Percentiles rank a stretch among this genome's conserved stretches.
Conservation (phyloP, 257 asterid species). For the Ligustrum vulgare region DNA sequence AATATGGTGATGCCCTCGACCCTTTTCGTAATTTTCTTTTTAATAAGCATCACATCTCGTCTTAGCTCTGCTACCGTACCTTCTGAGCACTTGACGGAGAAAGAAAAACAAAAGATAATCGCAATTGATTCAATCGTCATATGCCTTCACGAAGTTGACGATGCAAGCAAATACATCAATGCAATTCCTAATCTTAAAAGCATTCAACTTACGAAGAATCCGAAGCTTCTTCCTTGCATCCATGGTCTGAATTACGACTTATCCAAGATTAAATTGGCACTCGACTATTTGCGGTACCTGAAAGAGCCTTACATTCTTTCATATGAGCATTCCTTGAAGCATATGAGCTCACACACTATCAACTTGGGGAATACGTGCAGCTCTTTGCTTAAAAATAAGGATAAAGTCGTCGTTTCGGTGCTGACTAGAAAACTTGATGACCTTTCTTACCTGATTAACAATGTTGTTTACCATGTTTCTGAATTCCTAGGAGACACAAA, state of each 20-base stretch:
- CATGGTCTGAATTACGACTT: conserved; percentile 14
- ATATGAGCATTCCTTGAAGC: conserved; percentile 5
- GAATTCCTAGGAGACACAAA: background rate
- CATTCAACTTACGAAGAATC: background rate
- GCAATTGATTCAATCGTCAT: conserved; percentile 23
- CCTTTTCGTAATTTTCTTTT: conserved; percentile 12
- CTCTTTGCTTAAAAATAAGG: background rate
- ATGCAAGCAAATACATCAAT: background rate
- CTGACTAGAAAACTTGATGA: conserved; percentile 21
- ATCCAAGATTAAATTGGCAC: background rate
- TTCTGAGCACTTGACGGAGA: background rate
- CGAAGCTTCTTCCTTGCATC: conserved; percentile 7
- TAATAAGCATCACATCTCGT: conserved; percentile 13
- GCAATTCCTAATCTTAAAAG: conserved; percentile 3
- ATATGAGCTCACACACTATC: background rate
- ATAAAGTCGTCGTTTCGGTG: conserved; percentile 7
- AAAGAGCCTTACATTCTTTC: background rate
- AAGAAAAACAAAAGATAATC: background rate
- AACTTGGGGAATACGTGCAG: conserved; percentile 10
- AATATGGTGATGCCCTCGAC: conserved; percentile 10
- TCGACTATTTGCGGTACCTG: conserved; percentile 14
- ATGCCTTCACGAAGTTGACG: conserved; percentile 19
- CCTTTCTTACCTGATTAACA: conserved; percentile 3
- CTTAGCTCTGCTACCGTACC: background rate
- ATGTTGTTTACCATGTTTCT: conserved; percentile 11